phyloP scores from a whole-genome alignment of 129 eudicot species.

The Ambrosia trifida region DNA sequence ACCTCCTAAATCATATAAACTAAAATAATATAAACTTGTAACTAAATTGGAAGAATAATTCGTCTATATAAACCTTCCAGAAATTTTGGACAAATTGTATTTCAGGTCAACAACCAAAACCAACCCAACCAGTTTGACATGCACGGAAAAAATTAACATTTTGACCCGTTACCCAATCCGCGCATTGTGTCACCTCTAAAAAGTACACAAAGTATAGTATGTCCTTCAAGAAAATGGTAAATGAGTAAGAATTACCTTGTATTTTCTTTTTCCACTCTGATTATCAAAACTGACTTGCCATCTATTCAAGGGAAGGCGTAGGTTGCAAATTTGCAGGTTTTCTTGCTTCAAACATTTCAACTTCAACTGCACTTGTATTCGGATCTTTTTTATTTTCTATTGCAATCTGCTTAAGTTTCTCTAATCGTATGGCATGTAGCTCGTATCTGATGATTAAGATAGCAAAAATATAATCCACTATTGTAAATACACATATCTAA shows the following conservation, averaged over 20 bases:
- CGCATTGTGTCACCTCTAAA: slow-evolving; percentile 7
- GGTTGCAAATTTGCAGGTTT: slow-evolving; percentile 29
- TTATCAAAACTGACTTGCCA: slow-evolving; percentile 12
- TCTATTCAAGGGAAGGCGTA: slow-evolving; percentile 31
- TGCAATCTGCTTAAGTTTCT: slow-evolving; percentile 59
- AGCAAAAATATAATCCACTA: neutral
- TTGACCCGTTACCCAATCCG: neutral
- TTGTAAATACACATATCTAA: neutral
- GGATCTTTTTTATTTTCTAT: slow-evolving; percentile 44
- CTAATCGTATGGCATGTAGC: slow-evolving; percentile 65
- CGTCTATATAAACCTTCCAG: no score
- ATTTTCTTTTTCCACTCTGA: slow-evolving; percentile 21
- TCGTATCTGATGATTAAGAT: slow-evolving; percentile 61
- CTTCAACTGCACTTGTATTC: slow-evolving; percentile 55
- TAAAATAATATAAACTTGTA: neutral
- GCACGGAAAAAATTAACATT: neutral
- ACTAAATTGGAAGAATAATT: no score
- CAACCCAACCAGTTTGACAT: neutral
- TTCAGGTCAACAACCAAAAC: neutral
- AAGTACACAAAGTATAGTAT: neutral
- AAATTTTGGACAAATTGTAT: neutral
- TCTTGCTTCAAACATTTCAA: slow-evolving; percentile 89
- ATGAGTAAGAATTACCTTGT: slow-evolving; percentile 26
- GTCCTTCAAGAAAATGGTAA: slow-evolving; percentile 13
- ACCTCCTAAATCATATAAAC: neutral